These are phyloP conservation scores for Ceratocystis lukuohia DNA, from an alignment of 2,329 filamentous ascomycete species.

Conservation along the genomic window DNA sequence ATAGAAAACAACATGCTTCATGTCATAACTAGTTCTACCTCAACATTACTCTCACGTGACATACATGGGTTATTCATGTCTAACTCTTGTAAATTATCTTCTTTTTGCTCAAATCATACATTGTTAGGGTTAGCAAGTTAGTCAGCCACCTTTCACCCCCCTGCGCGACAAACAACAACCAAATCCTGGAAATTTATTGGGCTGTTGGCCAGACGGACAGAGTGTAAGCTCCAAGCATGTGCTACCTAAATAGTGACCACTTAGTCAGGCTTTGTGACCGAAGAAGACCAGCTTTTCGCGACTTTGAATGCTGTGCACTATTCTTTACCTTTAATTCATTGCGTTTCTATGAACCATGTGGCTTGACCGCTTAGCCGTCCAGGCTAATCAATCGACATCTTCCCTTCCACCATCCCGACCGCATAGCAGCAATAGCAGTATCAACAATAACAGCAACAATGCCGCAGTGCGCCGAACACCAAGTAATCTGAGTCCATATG, in stretches of 20 bases:
- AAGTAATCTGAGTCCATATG: constrained; percentile 50
- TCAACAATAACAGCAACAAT: constrained; percentile 28
- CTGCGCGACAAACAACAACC: not conserved
- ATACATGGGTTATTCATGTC: not conserved
- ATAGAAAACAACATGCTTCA: too few species aligned
- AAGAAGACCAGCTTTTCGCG: not conserved
- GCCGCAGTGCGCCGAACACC: constrained; percentile 58
- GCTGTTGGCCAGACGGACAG: not conserved
- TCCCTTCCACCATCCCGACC: constrained; percentile 32
- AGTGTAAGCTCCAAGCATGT: not conserved
- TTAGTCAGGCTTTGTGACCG: not conserved
- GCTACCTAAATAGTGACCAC: not conserved
- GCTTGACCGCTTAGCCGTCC: constrained; percentile 73
- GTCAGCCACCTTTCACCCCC: not conserved
- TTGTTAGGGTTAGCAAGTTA: not conserved
- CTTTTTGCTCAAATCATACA: not conserved
- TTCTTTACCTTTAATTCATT: not conserved
- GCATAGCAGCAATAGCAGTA: constrained; percentile 10
- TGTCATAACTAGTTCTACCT: too few species aligned
- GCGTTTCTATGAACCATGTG: constrained; percentile 48
- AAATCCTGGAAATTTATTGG: not conserved
- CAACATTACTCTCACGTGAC: too few species aligned
- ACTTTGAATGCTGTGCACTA: not conserved
- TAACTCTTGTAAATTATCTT: not conserved
- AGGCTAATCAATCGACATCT: constrained; percentile 39